These are phyloP conservation scores for Eucalyptus regnans DNA, from an alignment of 345 rosid species.

Conservation along the genomic window DNA sequence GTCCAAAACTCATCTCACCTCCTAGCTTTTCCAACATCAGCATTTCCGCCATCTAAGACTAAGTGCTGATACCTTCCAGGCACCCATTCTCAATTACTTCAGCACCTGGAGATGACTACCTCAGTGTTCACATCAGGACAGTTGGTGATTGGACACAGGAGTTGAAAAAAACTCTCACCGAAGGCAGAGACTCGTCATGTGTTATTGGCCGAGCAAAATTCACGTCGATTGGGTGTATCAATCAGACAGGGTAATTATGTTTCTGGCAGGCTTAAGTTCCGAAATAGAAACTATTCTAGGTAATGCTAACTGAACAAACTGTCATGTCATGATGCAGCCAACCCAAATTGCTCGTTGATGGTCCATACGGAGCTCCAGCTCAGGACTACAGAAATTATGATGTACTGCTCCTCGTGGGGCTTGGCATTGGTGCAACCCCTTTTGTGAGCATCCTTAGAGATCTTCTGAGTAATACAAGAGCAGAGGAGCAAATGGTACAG, in stretches of 20 bases:
- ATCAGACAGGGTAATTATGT: constrained; percentile 31
- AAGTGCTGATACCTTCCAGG: constrained; percentile 21
- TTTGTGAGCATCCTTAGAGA: constrained; percentile 90
- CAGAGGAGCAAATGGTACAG: constrained; percentile 54
- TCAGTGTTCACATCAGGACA: constrained; percentile 85
- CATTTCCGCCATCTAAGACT: background rate
- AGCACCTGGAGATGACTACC: constrained; percentile 78
- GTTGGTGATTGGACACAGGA: constrained; percentile 96
- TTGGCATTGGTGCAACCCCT: constrained; percentile 98
- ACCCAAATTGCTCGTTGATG: constrained; percentile 65
- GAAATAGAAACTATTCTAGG: background rate
- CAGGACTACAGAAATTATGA: constrained; percentile 89
- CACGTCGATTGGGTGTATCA: constrained; percentile 20
- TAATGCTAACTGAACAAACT: background rate
- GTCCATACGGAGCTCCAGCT: constrained; percentile 97
- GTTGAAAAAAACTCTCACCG: constrained; percentile 53
- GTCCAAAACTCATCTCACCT: background rate
- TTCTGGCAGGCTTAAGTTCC: background rate
- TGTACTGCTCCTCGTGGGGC: constrained; percentile 87
- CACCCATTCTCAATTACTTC: constrained; percentile 94
- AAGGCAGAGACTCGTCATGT: constrained; percentile 36
- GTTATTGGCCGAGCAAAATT: constrained; percentile 54
- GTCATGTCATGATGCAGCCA: constrained; percentile 33
- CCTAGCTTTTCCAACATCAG: background rate
- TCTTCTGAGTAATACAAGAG: constrained; percentile 58